A percentile compares a stretch with the other conserved stretches of the same genome.
Conservation (phyloP, 2,329 filamentous ascomycete species). For the Lachnellula subtilissima region DNA sequence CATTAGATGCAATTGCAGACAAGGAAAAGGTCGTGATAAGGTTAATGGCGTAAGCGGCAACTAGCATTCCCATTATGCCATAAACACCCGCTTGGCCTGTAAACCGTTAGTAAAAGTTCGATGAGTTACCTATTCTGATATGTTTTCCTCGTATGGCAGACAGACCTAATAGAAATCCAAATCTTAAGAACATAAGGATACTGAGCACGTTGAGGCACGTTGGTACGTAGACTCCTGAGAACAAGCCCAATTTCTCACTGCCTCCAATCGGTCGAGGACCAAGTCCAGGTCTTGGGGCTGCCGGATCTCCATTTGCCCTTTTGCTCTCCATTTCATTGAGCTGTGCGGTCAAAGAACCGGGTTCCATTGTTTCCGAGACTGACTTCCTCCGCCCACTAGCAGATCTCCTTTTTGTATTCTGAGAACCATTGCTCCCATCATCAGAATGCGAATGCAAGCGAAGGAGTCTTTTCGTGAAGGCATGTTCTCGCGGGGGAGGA, state of each 20-base stretch:
- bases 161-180: constrained; percentile 72
- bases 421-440: constrained; percentile 5
- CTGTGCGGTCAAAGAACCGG: constrained; percentile 23
- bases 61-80: constrained; percentile 72
- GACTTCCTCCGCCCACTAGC: constrained; percentile 10
- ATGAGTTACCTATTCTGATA: neutral
- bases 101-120: constrained; percentile 7
- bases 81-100: constrained; percentile 63
- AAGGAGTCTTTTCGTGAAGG: constrained; percentile 19
- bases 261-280: constrained; percentile 36
- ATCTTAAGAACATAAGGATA: constrained; percentile 88
- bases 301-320: constrained; percentile 29
- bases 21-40: constrained; percentile 81
- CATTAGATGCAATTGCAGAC: constrained; percentile 85
- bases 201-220: constrained; percentile 86
- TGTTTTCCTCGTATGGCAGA: neutral
- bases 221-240: constrained; percentile 79
- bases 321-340: constrained; percentile 24
- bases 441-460: constrained; percentile 15
- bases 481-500: constrained; percentile 23
- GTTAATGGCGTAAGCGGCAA: constrained; percentile 73
- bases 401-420: constrained; percentile 6
- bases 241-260: constrained; percentile 64
- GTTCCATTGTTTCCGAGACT: constrained; percentile 4
- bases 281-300: constrained; percentile 34